Base-by-base conservation (phyloP, 495 filamentous ascomycete species). In the Aspergillus bridgeri region DNA sequence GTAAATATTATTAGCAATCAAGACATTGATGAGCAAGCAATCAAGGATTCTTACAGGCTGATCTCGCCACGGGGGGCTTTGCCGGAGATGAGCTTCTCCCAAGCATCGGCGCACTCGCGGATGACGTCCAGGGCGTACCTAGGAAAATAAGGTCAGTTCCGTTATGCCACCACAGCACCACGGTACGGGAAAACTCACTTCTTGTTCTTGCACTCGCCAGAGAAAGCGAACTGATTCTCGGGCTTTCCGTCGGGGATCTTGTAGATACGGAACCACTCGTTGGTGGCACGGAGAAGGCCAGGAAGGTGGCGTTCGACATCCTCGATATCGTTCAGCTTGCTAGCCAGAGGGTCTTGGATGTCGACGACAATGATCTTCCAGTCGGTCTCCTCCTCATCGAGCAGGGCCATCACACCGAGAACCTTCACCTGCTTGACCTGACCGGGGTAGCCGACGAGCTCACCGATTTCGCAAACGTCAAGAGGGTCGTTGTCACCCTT, bases 231-330 rank as follows among this genome's bases (percentile, higher is more conserved):
- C 81, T 98, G 94, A 85, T 99, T 99, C 87, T 98, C 94, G 66
- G 92, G 92, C 91, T 98, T 99, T 82, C 95, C 95, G 70, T 99
- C 95, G 68, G 95, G 95, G 79, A 99, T 98, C 84, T 98, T 98
- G 87, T 99, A 99, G 84, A 99, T 98, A 76, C 95, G 90, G 90
- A 99, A 99, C 95, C 95, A 99, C 84, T 99, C 95, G 73, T 99
- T 99, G 71, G 94, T 98, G 69, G 95, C 95, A 62, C 95, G 85
- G 69, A 99, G 81, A 42, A 98, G 88, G 60, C 95, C 95, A 45
- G 95, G 95, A 22, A 99, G 89, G 82, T 98, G 95, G 71, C 93
- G 87, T 83, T 98, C 95, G 56, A 99, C 93, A 75, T 99, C 95
- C 83, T 98, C 95, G 66, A 99, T 88, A 75, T 98, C 93, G 77